phyloP scores from a whole-genome alignment of 2,329 filamentous ascomycete genomes.

The Neofusicoccum parvum region DNA sequence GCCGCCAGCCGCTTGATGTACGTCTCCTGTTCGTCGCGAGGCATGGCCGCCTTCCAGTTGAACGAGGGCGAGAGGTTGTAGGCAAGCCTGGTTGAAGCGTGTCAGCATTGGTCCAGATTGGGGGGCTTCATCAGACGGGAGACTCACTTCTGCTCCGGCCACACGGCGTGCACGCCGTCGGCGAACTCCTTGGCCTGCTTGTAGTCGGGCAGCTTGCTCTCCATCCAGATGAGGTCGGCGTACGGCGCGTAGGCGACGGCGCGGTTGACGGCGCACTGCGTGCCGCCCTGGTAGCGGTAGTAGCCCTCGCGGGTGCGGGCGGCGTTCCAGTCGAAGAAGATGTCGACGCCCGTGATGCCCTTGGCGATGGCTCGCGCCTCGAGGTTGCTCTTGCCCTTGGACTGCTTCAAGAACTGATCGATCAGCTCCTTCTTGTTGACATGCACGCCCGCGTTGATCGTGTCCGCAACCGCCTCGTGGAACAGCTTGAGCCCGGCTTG shows the following conservation, averaged over 20 bases:
- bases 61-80: slow-evolving; percentile 99
- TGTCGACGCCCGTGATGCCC: slow-evolving; percentile 73
- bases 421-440: slow-evolving; percentile 70
- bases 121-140: too few relatives aligned
- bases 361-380: slow-evolving; percentile 82
- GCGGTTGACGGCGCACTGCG: slow-evolving; percentile 86
- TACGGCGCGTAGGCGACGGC: slow-evolving; percentile 91
- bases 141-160: slow-evolving; percentile 91
- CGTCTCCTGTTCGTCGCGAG: slow-evolving; percentile 87
- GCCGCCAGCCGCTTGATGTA: slow-evolving; percentile 87
- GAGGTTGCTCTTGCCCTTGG: slow-evolving; percentile 81
- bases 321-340: slow-evolving; percentile 95
- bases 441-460: slow-evolving; percentile 70
- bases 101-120: slow-evolving; percentile 8
- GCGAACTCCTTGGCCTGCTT: slow-evolving; percentile 92
- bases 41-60: slow-evolving; percentile 99
- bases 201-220: slow-evolving; percentile 93
- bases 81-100: slow-evolving; percentile 64
- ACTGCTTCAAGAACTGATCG: slow-evolving; percentile 65
- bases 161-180: slow-evolving; percentile 87
- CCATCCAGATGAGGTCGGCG: slow-evolving; percentile 98
- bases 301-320: slow-evolving; percentile 91
- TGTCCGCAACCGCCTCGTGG: slow-evolving; percentile 82
- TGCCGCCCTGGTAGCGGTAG: slow-evolving; percentile 90
- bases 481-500: slow-evolving; percentile 84